Base-by-base conservation (phyloP, 2,329 filamentous ascomycete species). In the Escovopsis weberi region DNA sequence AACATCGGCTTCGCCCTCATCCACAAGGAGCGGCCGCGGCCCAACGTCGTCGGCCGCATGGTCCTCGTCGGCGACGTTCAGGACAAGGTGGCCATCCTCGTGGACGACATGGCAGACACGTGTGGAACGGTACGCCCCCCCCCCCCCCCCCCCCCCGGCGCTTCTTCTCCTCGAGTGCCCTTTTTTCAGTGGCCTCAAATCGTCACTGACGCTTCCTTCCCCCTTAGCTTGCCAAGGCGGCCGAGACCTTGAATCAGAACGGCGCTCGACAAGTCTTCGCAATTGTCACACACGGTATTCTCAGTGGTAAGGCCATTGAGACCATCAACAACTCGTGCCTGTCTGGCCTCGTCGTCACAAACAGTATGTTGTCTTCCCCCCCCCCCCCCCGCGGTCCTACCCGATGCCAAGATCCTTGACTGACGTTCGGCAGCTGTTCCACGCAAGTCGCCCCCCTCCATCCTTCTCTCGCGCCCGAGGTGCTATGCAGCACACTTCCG, bases 71-170 rank as follows among this genome's bases (percentile, higher is more conserved):
- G 91, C 51, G 87, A 93, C 51, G 91, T 96, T 38, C 75, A 79
- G 51, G 84, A 85, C 65, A 91, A 91, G 67, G 80, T 89, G 28
- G 89, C 89, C 46, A 95, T 98, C 57, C 79, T 98, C 39, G 89
- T 98, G 42, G 89, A 96, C 60, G 89, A 96, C 60, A 95, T 96
- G 86, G 88, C 88, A 30, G 89, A 96, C 59, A 95, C 89, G 4
- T 95, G 88, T 61, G 87, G 87, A 51, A 94, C 86, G 34, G 61
- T 64, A 56, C 43, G 44, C 15, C 15, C 15, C 15, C 15, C 15
- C 15, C 15, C 15, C 15, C 15, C 2, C 15, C 15, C 15, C 15
- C 15, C 15, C 15, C 15, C 15, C 2, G n/a, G n/a, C n/a, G n/a
- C 2, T 15, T 15, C 2, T 15, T 15, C 15, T 15, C 15, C 15